Base-by-base conservation (phyloP, 2,329 filamentous ascomycete genomes). In the Fusarium sp. region DNA sequence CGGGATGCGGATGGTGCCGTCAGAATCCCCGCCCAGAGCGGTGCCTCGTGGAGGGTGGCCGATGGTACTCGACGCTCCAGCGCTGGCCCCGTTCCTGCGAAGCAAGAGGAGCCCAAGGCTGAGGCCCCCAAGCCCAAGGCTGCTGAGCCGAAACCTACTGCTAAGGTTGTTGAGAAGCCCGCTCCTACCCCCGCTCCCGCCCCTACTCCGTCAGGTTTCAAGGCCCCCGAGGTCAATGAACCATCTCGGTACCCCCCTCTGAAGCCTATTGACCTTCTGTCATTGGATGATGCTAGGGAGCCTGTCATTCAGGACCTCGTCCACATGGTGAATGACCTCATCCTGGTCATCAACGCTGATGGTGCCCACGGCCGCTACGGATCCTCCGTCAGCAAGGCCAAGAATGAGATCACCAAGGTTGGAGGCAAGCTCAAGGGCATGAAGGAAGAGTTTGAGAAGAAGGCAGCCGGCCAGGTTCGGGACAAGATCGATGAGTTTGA, bases 311-410 rank as follows among this genome's bases (percentile, higher is more conserved):
- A 97, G 80, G 93, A 98, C 75, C 85, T 99, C 6, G 93, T 97
- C 64, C 95, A 93, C 82, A 95, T 97, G 82, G 86, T 99, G 74
- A 99, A 99, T 82, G 93, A 97, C 79, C 91, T 99, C 74, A 97
- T 99, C 77, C 90, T 92, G 8, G 93, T 96, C 50, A 90, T 97
- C 78, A 97, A 97, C 79, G 91, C 92, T 62, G 95, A 97, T 78
- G 88, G 90, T 66, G 88, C 92, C 62, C 88, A 90, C 68, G 86
- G 86, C 72, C 93, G 91, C 79, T 97, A 96, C 81, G 89, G 88
- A 57, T 86, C 87, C 3, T 90, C 93, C 1, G 89, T 99, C 63
- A 83, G 86, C 73, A 94, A 96, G 83, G 94, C 95, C 68, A 98
- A 97, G 85, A 84, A 86, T 58, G 91, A 97, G 72, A 85, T 98